These are phyloP conservation scores for Ascochyta clinopodiicola DNA, from an alignment of 2,329 filamentous ascomycete species.

Conservation along the genomic window DNA sequence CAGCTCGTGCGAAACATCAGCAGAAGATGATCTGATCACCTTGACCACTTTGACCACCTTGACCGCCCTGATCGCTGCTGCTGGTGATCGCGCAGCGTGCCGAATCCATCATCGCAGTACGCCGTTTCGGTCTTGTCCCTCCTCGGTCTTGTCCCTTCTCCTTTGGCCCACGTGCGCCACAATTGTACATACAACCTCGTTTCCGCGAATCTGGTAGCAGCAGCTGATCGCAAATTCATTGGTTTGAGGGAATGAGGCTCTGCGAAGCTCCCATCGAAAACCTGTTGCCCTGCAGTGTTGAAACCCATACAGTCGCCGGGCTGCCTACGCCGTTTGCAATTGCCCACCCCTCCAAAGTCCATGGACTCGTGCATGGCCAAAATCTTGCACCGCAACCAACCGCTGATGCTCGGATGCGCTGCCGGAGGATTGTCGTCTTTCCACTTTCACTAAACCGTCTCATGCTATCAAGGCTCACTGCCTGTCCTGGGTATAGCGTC, in stretches of 20 bases:
- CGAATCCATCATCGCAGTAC: not conserved
- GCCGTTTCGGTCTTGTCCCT: not conserved
- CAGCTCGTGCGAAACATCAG: not conserved
- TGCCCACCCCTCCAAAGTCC: not conserved
- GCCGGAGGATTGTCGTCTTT: not conserved
- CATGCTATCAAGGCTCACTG: not conserved
- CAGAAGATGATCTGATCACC: not conserved
- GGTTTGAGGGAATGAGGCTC: conserved; percentile 10
- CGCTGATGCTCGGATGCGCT: not conserved
- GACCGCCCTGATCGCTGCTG: not conserved
- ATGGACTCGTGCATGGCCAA: not conserved
- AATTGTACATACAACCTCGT: conserved; percentile 5
- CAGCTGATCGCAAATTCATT: conserved; percentile 4
- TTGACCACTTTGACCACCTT: not conserved
- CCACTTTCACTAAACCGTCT: not conserved
- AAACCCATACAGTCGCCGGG: not conserved
- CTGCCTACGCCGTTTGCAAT: not conserved
- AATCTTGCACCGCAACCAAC: not conserved
- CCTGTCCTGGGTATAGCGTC: conserved; percentile 5
- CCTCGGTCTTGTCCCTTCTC: not conserved
- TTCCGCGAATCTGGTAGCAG: conserved; percentile 8
- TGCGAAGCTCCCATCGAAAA: not conserved
- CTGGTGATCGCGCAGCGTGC: not conserved
- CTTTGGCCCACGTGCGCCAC: not conserved
- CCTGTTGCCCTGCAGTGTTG: not conserved